Base-by-base conservation (phyloP, 306 rosid species). In the Vicia faba region DNA sequence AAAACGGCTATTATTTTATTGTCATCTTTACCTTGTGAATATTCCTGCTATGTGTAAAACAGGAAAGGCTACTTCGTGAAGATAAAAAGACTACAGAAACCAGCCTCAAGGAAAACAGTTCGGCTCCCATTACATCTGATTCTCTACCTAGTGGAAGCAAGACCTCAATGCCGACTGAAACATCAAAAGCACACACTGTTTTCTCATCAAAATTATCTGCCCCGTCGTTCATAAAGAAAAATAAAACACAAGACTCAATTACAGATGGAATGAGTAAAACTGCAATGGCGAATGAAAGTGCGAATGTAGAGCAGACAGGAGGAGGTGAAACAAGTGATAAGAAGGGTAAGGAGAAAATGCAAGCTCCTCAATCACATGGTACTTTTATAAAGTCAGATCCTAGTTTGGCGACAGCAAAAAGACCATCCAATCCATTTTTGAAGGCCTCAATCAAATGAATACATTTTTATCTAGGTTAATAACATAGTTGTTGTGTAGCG, bases 351-450 rank as follows among this genome's bases (percentile, higher is more conserved):
- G 61, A 39, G n/a, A 88, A 33, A 45, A 40, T 59, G 58, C 81
- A 78, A 18, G 46, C 87, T 56, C 39, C 61, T 26, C 39, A 60
- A 11, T 69, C 79, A 50, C 69, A 71, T 31, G 75, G 74, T 35
- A 58, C 75, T 2, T 77, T 73, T 66, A 50, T 73, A 7, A 84
- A 80, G 64, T 60, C 71, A 60, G 90, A 59, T 61, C 69, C 51
- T 29, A 72, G 84, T 77, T 75, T 56, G 67, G 84, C 20, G 44
- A 84, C 81, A 71, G 5, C 86, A 39, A 78, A 35, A 57, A 80
- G 97, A 58, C 82, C 95, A 0, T 57, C 84, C 4, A 93, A 93
- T 81, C 99, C 99, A 16, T 90, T 93, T 84, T 72, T 86, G 68
- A 93, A 90, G 96, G 77, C 91, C 40, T 69, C 83, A 11, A 35